Evolutionary conservation across 1,284 basidiomycete genomes (phyloP).

Genomic region (Melanopsichium pennsylvanicum): DNA sequence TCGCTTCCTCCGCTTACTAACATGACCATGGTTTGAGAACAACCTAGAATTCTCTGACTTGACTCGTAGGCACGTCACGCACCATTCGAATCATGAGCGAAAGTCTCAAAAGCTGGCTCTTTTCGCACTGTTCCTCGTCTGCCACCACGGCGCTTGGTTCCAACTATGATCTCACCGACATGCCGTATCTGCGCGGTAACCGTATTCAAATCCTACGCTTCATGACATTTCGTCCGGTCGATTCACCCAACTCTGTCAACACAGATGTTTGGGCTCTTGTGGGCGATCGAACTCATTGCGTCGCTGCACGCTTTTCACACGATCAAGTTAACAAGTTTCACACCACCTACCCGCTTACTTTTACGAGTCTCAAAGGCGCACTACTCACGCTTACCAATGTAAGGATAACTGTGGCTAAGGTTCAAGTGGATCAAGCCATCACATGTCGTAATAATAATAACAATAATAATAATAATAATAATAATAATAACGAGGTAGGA

Average conservation of each 20-base stretch:
- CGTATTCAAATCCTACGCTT: slow-evolving; percentile 39
- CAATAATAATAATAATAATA: too few species aligned
- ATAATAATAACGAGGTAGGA: too few species aligned
- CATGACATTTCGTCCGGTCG: slow-evolving; percentile 20
- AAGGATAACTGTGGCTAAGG: slow-evolving; percentile 2
- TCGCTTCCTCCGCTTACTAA: too few species aligned
- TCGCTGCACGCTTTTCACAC: slow-evolving; percentile 20
- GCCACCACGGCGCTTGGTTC: not conserved
- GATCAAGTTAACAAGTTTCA: slow-evolving; percentile 11
- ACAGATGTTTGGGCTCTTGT: slow-evolving; percentile 28
- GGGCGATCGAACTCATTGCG: slow-evolving; percentile 36
- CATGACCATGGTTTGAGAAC: too few species aligned
- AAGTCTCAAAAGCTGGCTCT: slow-evolving; percentile 34
- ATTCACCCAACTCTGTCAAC: not conserved
- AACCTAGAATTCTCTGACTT: not conserved
- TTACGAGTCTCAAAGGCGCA: slow-evolving; percentile 34
- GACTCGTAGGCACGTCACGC: not conserved
- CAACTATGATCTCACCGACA: slow-evolving; percentile 21
- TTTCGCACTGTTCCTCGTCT: slow-evolving; percentile 2
- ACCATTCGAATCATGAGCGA: slow-evolving; percentile 20
- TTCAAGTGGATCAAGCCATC: slow-evolving; percentile 1
- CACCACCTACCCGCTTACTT: not conserved
- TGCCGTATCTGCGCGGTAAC: slow-evolving; percentile 26
- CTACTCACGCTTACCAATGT: slow-evolving; percentile 26
- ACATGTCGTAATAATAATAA: too few species aligned